phyloP scores from a whole-genome alignment of 2,329 filamentous ascomycete genomes.

The Chrysosporium queenslandicum region DNA sequence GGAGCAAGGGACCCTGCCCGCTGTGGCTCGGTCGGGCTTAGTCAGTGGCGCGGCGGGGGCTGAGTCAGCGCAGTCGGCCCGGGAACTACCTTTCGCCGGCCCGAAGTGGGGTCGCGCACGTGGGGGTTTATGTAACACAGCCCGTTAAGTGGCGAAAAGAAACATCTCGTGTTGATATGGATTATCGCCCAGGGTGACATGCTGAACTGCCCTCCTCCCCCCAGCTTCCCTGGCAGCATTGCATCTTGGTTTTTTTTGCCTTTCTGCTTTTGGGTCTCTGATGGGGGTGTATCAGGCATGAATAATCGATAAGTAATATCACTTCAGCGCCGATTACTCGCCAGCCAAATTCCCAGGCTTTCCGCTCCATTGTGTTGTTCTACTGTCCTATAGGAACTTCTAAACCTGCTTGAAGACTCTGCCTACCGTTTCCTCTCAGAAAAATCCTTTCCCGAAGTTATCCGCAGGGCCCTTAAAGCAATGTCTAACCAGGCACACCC shows the following conservation, averaged over 20 bases:
- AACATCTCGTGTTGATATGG: neutral
- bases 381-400: too few species aligned
- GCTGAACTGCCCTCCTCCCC: too few species aligned
- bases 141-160: neutral
- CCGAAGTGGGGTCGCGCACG: neutral
- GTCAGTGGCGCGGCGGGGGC: neutral
- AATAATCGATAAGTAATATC: neutral
- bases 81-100: neutral
- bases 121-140: neutral
- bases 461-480: neutral
- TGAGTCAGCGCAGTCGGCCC: neutral
- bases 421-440: too few species aligned
- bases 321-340: neutral
- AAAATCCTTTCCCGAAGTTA: neutral
- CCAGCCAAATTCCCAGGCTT: neutral
- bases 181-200: neutral
- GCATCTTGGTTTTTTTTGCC: neutral
- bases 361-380: neutral
- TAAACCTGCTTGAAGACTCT: neutral
- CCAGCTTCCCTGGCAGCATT: neutral
- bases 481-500: slow-evolving; percentile 5
- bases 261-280: neutral
- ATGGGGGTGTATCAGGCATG: neutral
- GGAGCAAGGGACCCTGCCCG: neutral
- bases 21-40: neutral